Conservation (phyloP, 192 early-diverging fungal species). For the Coemansia sp. region DNA sequence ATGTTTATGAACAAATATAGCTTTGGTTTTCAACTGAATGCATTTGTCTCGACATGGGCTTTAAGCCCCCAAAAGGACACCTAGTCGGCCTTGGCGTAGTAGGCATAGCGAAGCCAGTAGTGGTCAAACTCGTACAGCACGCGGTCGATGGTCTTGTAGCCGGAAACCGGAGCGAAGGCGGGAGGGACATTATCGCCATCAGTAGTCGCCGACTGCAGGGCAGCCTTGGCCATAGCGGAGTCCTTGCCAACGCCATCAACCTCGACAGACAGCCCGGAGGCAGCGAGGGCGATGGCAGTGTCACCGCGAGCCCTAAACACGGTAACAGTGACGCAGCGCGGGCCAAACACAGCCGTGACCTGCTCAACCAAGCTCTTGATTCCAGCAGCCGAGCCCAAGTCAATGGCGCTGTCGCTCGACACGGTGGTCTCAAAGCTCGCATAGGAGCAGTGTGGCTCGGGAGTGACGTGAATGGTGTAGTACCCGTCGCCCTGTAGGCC, state of each 20-base stretch:
- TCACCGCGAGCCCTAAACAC: slow-evolving; percentile 63
- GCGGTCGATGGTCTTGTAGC: slow-evolving; percentile 64
- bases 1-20: too few relatives aligned
- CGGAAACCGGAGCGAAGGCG: slow-evolving; percentile 54
- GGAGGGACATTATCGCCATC: slow-evolving; percentile 34
- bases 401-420: slow-evolving; percentile 55
- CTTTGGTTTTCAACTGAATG: background rate
- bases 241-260: background rate
- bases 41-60: background rate
- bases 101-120: slow-evolving; percentile 76
- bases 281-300: background rate
- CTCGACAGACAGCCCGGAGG: background rate
- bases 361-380: slow-evolving; percentile 69
- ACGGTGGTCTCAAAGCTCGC: slow-evolving; percentile 98
- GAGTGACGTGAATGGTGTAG: slow-evolving; percentile 98
- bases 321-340: slow-evolving; percentile 74
- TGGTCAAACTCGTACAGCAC: slow-evolving; percentile 81
- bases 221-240: background rate
- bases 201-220: background rate
- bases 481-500: slow-evolving; percentile 79
- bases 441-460: slow-evolving; percentile 96
- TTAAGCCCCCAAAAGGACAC: background rate
- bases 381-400: slow-evolving; percentile 46
- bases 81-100: slow-evolving; percentile 55
- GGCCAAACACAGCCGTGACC: slow-evolving; percentile 82